Base-by-base conservation (phyloP, 306 rosid species). In the Dicorynia guianensis region DNA sequence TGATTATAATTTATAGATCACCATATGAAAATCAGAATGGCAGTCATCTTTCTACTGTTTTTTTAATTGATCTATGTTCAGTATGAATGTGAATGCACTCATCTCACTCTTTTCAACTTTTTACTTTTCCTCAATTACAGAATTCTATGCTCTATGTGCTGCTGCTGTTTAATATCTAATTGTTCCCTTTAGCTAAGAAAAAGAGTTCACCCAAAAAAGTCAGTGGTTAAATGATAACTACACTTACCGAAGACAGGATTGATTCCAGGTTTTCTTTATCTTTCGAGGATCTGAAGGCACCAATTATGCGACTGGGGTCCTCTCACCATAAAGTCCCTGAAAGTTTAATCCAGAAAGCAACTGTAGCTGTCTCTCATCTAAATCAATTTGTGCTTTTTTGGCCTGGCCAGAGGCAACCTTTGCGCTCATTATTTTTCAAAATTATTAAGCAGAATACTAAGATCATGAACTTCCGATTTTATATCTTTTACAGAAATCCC, bases 241-340 rank as follows among this genome's bases (percentile, higher is more conserved):
- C 2, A 74, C 96, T 85, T 76, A 95, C 98, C 85, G 61, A 47
- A 7, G 81, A 72, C 48, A 95, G 85, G 58, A 87, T 48, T 63
- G 80, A 77, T 49, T 89, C 89, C 72, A 95, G 81, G 71, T 86
- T 90, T 74, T 85, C 91, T 78, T 76, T 87, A 53, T 81, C 86
- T 77, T 72, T 87, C 11, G 90, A 87, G 70, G 96, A 89, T 79
- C 81, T 89, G 81, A 89, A 92, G 44, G 89, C 92, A 79, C 97
- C 98, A 65, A 95, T 82, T 52, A 92, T 72, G 83, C 98, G 77
- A 95, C 90, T 2, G 98, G 97, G 78, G 91, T 78, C 69, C 38
- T 78, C 78, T 87, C 90, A 30, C 97, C 93, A 62, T 97, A 95
- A 0, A 92, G 67, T 65, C 14, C 71, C 57, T 90, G 86, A 42